phyloP scores from a whole-genome alignment of 1,284 basidiomycete genomes.

The Coniophora puteana region DNA sequence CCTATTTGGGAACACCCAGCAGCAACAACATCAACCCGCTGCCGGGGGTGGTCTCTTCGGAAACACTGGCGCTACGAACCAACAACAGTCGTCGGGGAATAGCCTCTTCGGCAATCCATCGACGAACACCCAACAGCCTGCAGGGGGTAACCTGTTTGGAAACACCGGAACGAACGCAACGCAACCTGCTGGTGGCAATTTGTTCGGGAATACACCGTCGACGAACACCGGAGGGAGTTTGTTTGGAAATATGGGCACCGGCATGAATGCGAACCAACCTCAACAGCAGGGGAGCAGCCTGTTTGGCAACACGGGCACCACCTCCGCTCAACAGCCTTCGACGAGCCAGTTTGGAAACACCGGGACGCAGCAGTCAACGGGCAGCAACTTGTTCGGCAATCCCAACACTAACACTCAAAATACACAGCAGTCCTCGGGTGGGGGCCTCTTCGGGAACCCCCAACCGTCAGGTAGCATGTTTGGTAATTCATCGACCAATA shows the following conservation, averaged over 20 bases:
- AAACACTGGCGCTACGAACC: constrained; percentile 7
- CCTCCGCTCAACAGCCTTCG: constrained; percentile 14
- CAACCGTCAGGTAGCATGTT: constrained; percentile 6
- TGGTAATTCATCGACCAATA: constrained; percentile 11
- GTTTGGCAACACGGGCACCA: constrained; percentile 19
- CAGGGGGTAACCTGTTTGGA: constrained; percentile 10
- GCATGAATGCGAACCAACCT: too few species aligned
- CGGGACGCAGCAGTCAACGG: constrained; percentile 6
- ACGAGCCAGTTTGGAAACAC: constrained; percentile 15
- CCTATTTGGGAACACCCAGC: constrained; percentile 18
- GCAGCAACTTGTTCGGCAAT: constrained; percentile 19
- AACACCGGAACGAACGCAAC: constrained; percentile 8
- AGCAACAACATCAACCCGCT: constrained; percentile 16
- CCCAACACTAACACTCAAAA: constrained; percentile 6
- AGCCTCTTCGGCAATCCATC: constrained; percentile 15
- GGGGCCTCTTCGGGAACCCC: constrained; percentile 12
- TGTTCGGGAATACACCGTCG: background rate
- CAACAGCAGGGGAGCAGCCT: constrained; percentile 16
- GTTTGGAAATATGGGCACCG: constrained; percentile 30
- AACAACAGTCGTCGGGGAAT: constrained; percentile 15
- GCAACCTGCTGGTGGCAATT: constrained; percentile 7
- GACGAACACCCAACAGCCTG: constrained; percentile 15
- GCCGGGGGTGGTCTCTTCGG: constrained; percentile 18
- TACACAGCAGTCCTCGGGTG: constrained; percentile 6
- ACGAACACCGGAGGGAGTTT: constrained; percentile 24